These are phyloP conservation scores for Didymosphaeria variabile DNA, from an alignment of 2,329 filamentous ascomycete genomes.

Conservation along the genomic window DNA sequence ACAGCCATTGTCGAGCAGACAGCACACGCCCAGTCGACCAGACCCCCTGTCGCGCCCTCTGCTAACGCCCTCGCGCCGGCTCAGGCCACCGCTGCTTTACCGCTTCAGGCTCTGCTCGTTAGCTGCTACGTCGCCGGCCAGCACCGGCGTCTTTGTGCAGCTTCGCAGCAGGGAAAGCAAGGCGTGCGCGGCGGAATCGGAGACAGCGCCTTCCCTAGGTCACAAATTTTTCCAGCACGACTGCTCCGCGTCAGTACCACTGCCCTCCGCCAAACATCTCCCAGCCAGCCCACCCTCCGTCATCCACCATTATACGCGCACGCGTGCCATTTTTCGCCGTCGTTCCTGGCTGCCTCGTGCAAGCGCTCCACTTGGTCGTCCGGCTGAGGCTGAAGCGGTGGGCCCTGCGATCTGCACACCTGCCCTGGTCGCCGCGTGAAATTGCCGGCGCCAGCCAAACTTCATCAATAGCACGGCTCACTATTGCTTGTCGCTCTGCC, in stretches of 20 bases:
- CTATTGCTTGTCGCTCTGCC: conserved; percentile 13
- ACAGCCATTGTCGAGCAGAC: not conserved
- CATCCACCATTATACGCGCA: not conserved
- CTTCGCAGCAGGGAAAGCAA: conserved; percentile 20
- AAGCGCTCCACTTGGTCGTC: conserved; percentile 45
- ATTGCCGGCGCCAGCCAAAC: conserved; percentile 44
- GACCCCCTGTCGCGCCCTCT: not conserved
- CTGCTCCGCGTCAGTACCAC: conserved; percentile 14
- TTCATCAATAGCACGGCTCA: conserved; percentile 26
- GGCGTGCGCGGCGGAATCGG: conserved; percentile 35
- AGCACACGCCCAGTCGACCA: not conserved
- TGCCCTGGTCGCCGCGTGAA: conserved; percentile 45
- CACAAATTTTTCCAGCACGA: conserved; percentile 38
- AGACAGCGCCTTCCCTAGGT: conserved; percentile 24
- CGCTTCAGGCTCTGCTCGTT: conserved; percentile 10
- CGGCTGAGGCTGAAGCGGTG: conserved; percentile 50
- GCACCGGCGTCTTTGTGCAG: conserved; percentile 23
- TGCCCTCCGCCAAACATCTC: conserved; percentile 28
- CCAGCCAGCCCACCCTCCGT: conserved; percentile 18
- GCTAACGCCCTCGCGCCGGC: conserved; percentile 3
- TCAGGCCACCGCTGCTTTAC: conserved; percentile 24
- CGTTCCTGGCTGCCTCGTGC: conserved; percentile 43
- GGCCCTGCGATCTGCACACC: conserved; percentile 46
- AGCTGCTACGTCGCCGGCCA: conserved; percentile 21
- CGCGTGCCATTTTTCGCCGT: conserved; percentile 18